phyloP scores from a whole-genome alignment of 2,329 filamentous ascomycete genomes.

The Cordyceps pruinosa region DNA sequence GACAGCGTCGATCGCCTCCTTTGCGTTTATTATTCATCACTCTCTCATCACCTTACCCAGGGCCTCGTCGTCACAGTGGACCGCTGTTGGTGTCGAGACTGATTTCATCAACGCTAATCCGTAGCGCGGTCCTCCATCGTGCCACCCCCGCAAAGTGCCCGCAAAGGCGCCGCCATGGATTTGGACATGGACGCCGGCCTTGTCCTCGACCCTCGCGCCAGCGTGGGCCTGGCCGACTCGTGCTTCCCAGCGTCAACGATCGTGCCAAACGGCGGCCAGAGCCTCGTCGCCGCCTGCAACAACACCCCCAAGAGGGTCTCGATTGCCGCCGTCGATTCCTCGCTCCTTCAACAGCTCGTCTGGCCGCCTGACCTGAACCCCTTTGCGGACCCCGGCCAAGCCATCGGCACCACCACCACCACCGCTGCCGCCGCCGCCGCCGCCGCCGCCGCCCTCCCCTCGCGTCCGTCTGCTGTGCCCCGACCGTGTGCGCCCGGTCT shows the following conservation, averaged over 20 bases:
- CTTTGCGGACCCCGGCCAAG: constrained; percentile 2
- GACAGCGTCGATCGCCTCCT: background rate
- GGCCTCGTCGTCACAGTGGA: background rate
- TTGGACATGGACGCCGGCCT: background rate
- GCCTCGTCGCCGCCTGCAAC: background rate
- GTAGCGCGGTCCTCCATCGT: background rate
- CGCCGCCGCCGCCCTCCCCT: background rate
- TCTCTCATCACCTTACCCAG: no score
- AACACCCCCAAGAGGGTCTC: background rate
- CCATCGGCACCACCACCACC: background rate
- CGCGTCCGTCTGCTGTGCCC: background rate
- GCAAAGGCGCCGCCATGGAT: background rate
- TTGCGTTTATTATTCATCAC: background rate
- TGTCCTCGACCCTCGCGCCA: background rate
- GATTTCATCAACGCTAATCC: no score
- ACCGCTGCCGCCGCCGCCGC: background rate
- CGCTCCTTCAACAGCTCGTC: background rate
- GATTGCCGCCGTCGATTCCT: background rate
- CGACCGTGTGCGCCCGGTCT: constrained; percentile 1
- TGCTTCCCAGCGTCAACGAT: constrained; percentile 3
- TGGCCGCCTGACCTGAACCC: constrained; percentile 8
- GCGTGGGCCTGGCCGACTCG: background rate
- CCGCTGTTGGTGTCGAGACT: no score
- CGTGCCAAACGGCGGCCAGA: constrained; percentile 8
- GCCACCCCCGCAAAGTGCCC: background rate